phyloP scores from a whole-genome alignment of 2,329 filamentous ascomycete genomes.

The Nemania bipapillata region DNA sequence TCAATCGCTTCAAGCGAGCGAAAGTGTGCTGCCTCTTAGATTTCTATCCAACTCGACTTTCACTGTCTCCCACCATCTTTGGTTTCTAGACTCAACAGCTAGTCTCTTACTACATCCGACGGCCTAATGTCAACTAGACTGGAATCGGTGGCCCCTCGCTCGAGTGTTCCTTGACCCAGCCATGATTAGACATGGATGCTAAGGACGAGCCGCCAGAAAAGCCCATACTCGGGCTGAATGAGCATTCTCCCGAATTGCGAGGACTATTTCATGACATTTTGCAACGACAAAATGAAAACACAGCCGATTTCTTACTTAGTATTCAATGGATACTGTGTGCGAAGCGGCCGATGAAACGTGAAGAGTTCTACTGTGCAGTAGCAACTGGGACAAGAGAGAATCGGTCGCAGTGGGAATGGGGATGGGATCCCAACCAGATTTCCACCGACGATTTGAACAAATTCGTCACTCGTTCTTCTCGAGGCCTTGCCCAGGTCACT shows the following conservation, averaged over 20 bases:
- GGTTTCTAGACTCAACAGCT: background rate
- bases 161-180: background rate
- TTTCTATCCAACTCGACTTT: background rate
- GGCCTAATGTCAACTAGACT: background rate
- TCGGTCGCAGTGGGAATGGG: slow-evolving; percentile 6
- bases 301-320: slow-evolving; percentile 15
- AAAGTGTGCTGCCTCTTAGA: background rate
- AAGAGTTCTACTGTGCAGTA: slow-evolving; percentile 26
- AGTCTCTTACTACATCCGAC: background rate
- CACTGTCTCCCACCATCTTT: background rate
- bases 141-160: background rate
- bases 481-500: slow-evolving; percentile 61
- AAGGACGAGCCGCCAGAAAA: background rate
- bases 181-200: background rate
- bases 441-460: slow-evolving; percentile 43
- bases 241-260: slow-evolving; percentile 1
- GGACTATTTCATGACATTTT: slow-evolving; percentile 25
- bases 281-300: slow-evolving; percentile 12
- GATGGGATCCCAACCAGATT: slow-evolving; percentile 8
- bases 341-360: slow-evolving; percentile 9
- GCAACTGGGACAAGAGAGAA: slow-evolving; percentile 8
- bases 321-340: slow-evolving; percentile 31
- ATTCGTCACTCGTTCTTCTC: slow-evolving; percentile 58
- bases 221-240: too few relatives aligned
- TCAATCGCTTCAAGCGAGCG: too few relatives aligned